A percentile compares a stretch with the other conserved stretches of the same genome.
Conservation (phyloP, 257 asterid species). For the Solanum ossicruentum region DNA sequence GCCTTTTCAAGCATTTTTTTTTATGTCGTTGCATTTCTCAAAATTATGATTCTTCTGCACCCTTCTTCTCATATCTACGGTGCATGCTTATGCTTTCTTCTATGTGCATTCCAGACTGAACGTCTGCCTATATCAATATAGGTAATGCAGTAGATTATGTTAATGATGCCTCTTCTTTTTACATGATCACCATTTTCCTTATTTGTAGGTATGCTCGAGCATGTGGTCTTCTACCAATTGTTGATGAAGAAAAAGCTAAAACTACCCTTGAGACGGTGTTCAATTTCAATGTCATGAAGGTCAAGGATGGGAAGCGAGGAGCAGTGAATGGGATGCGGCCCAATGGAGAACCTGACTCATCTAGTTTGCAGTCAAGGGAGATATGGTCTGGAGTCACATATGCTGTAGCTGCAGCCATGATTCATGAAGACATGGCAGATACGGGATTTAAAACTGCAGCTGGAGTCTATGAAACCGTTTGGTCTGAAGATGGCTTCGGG, state of each 20-base stretch:
- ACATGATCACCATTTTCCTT: neutral
- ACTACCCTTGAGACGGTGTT: slow-evolving; percentile 57
- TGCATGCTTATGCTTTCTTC: neutral
- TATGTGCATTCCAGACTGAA: neutral
- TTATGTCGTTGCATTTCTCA: neutral
- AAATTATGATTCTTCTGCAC: neutral
- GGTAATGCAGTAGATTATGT: neutral
- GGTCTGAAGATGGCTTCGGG: slow-evolving; percentile 85
- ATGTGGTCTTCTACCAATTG: slow-evolving; percentile 74
- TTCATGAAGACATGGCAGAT: slow-evolving; percentile 68
- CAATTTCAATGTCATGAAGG: slow-evolving; percentile 71
- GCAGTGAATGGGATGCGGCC: slow-evolving; percentile 95
- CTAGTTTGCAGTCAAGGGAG: slow-evolving; percentile 84
- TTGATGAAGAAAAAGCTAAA: slow-evolving; percentile 73
- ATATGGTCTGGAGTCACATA: slow-evolving; percentile 92
- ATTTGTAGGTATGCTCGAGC: slow-evolving; percentile 84
- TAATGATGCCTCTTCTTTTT: neutral
- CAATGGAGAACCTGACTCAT: slow-evolving; percentile 66
- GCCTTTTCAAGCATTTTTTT: neutral
- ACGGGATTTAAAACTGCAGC: slow-evolving; percentile 78
- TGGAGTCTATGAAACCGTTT: slow-evolving; percentile 67
- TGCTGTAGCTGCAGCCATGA: slow-evolving; percentile 91
- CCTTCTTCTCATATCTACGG: neutral
- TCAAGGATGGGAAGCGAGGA: slow-evolving; percentile 67
- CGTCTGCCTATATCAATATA: neutral